Evolutionary conservation across 805 yeast species (phyloP).

Genomic region (Candida khao-thaluensis): DNA sequence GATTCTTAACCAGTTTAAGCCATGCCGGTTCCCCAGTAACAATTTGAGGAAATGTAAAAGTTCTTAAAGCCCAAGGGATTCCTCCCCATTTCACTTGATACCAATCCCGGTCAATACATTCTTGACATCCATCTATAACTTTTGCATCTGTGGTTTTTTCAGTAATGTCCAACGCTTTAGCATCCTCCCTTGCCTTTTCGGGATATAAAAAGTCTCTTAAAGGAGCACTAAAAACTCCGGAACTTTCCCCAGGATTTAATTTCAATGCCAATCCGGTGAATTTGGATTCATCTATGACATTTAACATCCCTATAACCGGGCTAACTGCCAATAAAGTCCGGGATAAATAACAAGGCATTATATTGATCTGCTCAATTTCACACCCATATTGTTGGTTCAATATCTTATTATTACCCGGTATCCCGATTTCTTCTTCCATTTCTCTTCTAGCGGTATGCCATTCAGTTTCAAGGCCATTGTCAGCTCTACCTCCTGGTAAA

Average conservation of each 20-base stretch:
- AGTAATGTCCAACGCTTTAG: background rate
- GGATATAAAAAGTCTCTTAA: constrained; percentile 55
- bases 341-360: constrained; percentile 77
- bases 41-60: constrained; percentile 57
- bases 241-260: constrained; percentile 75
- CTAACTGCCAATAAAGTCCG: constrained; percentile 79
- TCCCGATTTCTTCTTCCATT: constrained; percentile 83
- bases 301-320: constrained; percentile 72
- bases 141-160: background rate
- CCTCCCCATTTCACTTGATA: constrained; percentile 65
- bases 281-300: constrained; percentile 27
- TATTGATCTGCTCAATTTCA: constrained; percentile 56
- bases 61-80: constrained; percentile 62
- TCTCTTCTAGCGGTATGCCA: constrained; percentile 80
- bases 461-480: constrained; percentile 59
- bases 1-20: constrained; percentile 56
- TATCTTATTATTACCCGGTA: constrained; percentile 47
- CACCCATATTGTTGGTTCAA: constrained; percentile 50
- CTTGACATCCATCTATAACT: constrained; percentile 17
- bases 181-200: background rate
- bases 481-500: constrained; percentile 93
- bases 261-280: constrained; percentile 38
- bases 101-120: constrained; percentile 31
- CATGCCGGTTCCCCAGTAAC: constrained; percentile 59
- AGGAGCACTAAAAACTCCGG: constrained; percentile 70